Conservation (phyloP, 345 rosid species). For the Hibiscus tridactylites region DNA sequence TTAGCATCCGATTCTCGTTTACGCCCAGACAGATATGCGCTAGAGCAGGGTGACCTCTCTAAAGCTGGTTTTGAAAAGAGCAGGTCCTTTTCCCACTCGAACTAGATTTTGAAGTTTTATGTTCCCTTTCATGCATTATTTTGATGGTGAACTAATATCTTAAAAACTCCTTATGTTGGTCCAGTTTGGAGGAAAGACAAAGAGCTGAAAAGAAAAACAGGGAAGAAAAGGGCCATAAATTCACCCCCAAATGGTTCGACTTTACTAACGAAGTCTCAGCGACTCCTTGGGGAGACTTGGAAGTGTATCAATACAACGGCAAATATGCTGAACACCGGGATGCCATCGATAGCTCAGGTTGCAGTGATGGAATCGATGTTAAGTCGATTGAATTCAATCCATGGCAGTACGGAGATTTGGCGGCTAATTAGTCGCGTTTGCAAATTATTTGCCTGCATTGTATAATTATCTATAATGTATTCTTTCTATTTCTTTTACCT, state of each 20-base stretch:
- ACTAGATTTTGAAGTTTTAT: not conserved
- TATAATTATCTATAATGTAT: not conserved
- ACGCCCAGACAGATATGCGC: slow-evolving; percentile 75
- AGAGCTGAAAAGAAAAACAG: slow-evolving; percentile 69
- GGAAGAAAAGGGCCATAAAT: slow-evolving; percentile 51
- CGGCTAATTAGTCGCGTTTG: slow-evolving; percentile 13
- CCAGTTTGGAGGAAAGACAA: slow-evolving; percentile 55
- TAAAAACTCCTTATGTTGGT: not conserved
- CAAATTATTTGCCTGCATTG: not conserved
- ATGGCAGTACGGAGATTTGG: slow-evolving; percentile 47
- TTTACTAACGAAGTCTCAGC: slow-evolving; percentile 45
- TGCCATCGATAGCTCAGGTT: slow-evolving; percentile 33
- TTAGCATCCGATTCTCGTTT: slow-evolving; percentile 78
- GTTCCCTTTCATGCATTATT: not conserved
- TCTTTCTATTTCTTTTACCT: not conserved
- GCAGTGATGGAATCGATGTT: slow-evolving; percentile 29
- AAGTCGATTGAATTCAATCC: slow-evolving; percentile 55
- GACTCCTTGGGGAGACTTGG: slow-evolving; percentile 86
- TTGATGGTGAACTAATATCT: not conserved
- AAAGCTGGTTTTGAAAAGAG: slow-evolving; percentile 72
- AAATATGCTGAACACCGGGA: slow-evolving; percentile 50
- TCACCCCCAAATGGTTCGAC: slow-evolving; percentile 68
- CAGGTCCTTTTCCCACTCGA: slow-evolving; percentile 36
- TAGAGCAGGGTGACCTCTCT: slow-evolving; percentile 65
- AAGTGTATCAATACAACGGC: slow-evolving; percentile 67